These are phyloP conservation scores for Exophiala oligosperma DNA, from an alignment of 2,329 filamentous ascomycete genomes.

Conservation along the genomic window DNA sequence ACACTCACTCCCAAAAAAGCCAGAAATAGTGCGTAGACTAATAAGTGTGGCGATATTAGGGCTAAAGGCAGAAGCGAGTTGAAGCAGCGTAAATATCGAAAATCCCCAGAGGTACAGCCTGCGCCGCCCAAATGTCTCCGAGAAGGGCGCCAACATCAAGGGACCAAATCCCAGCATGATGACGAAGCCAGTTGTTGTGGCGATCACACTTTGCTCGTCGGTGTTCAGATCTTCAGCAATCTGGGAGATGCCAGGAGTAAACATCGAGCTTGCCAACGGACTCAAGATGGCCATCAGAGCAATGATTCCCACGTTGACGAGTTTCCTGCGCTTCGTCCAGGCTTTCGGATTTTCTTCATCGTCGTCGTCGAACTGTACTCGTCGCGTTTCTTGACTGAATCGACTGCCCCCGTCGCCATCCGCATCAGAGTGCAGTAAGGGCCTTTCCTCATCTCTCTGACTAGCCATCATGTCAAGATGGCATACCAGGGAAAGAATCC, in stretches of 20 bases:
- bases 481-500: no score
- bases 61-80: conserved; percentile 49
- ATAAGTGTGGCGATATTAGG: conserved; percentile 50
- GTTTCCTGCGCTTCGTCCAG: conserved; percentile 47
- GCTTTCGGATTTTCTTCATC: conserved; percentile 47
- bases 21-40: conserved; percentile 45
- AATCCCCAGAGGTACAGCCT: conserved; percentile 69
- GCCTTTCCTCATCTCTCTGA: conserved; percentile 17
- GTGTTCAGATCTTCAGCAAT: conserved; percentile 50
- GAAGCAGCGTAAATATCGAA: conserved; percentile 59
- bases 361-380: conserved; percentile 37
- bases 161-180: conserved; percentile 61
- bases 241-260: conserved; percentile 52
- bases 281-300: conserved; percentile 47
- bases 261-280: conserved; percentile 45
- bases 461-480: background rate
- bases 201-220: conserved; percentile 44
- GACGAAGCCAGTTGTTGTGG: conserved; percentile 52
- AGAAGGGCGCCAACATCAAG: conserved; percentile 70
- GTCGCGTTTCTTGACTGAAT: conserved; percentile 1
- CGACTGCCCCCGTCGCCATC: conserved; percentile 4
- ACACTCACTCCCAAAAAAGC: conserved; percentile 48
- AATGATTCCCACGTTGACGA: conserved; percentile 52
- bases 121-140: conserved; percentile 68
- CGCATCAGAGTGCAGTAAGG: conserved; percentile 14